These are phyloP conservation scores for Medakamo hakoo DNA, from an alignment of 139 green algal species.

Conservation along the genomic window DNA sequence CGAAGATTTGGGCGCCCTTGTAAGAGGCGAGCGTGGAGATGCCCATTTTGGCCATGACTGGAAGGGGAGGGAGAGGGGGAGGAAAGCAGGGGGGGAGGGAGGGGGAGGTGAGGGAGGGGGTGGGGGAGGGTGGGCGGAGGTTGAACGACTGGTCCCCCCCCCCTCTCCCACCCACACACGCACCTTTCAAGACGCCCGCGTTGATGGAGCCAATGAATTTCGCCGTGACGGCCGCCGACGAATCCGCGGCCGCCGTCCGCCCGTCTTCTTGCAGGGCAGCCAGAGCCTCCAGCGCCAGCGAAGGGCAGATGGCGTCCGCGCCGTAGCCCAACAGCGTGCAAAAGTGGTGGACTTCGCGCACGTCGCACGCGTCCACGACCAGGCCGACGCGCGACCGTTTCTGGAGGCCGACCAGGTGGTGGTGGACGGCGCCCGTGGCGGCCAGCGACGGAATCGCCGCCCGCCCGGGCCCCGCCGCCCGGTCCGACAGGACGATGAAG, in stretches of 20 bases:
- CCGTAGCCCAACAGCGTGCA: conserved; percentile 83
- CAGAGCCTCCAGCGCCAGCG: conserved; percentile 80
- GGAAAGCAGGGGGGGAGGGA: no score
- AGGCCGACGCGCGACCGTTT: conserved; percentile 50
- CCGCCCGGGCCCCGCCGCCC: conserved; percentile 28
- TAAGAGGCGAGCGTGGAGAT: conserved; percentile 88
- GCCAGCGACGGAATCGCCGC: conserved; percentile 67
- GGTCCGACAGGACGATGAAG: conserved; percentile 65
- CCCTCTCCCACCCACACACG: no score
- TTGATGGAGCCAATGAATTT: conserved; percentile 66
- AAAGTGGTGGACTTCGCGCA: conserved; percentile 77
- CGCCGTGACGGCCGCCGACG: conserved; percentile 34
- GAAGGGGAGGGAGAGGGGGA: no score
- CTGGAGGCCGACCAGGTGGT: conserved; percentile 58
- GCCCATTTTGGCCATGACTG: conserved; percentile 94
- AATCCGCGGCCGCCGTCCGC: conserved; percentile 31
- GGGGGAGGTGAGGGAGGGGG: no score
- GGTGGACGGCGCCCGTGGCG: conserved; percentile 72
- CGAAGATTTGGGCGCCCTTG: conserved; percentile 97
- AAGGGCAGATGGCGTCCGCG: conserved; percentile 83
- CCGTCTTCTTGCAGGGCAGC: conserved; percentile 54
- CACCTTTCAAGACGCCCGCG: conserved; percentile 41
- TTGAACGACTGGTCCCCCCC: no score
- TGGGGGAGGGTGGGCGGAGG: no score
- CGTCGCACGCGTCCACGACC: conserved; percentile 68